Base-by-base conservation (phyloP, 2,329 filamentous ascomycete species). In the Chaetoscypha palmicola region DNA sequence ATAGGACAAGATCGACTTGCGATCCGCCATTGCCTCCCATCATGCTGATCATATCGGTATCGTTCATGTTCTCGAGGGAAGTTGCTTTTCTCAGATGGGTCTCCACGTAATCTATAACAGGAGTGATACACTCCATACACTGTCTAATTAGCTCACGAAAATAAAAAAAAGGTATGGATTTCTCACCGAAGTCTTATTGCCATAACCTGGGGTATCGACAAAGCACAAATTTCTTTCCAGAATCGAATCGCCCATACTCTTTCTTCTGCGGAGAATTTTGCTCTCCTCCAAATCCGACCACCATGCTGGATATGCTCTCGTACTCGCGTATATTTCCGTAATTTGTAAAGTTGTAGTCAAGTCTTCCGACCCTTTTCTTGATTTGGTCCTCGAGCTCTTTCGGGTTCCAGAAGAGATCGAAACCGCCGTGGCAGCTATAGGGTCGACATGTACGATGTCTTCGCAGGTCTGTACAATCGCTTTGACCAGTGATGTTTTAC, bases 221-320 rank as follows among this genome's bases (percentile, higher is more conserved):
- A 98, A 96, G 63, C 88, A 95, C 4, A 98, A 67, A 59, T 98
- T 98, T 22, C 91, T 78, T 60, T 97, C 91, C 35, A 97, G 68
- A 30, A 96, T 76, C 17, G 79, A 76, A 51, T 92, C 89, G 5
- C 81, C 80, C 40, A 79, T 68, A 58, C 85, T 91, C 60, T 81
- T 86, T 56, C 83, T 74, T 58, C 80, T 74, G 36, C 76, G 70
- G 49, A 76, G 65, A 38, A 72, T 67, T 20, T 70, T 71, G 45
- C 75, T 78, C 49, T 83, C 79, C 43, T 90, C 83, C 38, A 87
- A 64, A 58, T 92, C 84, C 11, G 82, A 81, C 83, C 86, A 94
- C 92, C 92, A 97, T 45, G 81, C 71, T 0, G 91, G 90, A 63
- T 91, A 94, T 28, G 91, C 79, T 58, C 82, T 83, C 10, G 86